Conservation (phyloP, 2,329 filamentous ascomycete species). For the Calonectria leucothoes region DNA sequence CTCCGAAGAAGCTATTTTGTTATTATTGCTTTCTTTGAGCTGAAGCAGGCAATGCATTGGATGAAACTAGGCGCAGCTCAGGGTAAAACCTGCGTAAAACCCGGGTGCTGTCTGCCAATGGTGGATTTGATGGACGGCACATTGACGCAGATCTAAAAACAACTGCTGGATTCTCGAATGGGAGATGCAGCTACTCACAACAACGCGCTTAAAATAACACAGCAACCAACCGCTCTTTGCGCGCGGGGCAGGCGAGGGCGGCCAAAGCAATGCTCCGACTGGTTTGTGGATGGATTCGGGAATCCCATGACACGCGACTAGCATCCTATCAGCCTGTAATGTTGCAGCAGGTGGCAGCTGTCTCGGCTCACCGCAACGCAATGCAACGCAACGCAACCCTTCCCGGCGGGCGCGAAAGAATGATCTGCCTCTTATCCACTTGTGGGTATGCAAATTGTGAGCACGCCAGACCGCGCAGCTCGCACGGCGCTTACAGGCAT, state of each 20-base stretch:
- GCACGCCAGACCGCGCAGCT: neutral
- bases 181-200: neutral
- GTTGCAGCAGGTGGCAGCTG: slow-evolving; percentile 1
- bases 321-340: slow-evolving; percentile 1
- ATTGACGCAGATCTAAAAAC: neutral
- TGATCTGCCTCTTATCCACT: neutral
- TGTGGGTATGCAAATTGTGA: neutral
- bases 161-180: neutral
- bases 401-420: slow-evolving; percentile 5
- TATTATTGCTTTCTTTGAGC: neutral
- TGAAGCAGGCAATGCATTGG: neutral
- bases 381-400: slow-evolving; percentile 1
- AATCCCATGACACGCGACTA: neutral
- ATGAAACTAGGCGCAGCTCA: neutral
- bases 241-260: slow-evolving; percentile 25
- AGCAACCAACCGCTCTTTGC: slow-evolving; percentile 32
- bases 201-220: slow-evolving; percentile 33
- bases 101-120: neutral
- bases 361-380: slow-evolving; percentile 6
- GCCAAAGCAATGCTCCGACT: slow-evolving; percentile 23
- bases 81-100: neutral
- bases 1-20: neutral
- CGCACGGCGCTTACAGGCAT: slow-evolving; percentile 18
- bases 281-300: neutral
- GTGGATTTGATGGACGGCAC: neutral